Evolutionary conservation across 441 rosid species (phyloP).

Genomic region (Breynia disticha): DNA sequence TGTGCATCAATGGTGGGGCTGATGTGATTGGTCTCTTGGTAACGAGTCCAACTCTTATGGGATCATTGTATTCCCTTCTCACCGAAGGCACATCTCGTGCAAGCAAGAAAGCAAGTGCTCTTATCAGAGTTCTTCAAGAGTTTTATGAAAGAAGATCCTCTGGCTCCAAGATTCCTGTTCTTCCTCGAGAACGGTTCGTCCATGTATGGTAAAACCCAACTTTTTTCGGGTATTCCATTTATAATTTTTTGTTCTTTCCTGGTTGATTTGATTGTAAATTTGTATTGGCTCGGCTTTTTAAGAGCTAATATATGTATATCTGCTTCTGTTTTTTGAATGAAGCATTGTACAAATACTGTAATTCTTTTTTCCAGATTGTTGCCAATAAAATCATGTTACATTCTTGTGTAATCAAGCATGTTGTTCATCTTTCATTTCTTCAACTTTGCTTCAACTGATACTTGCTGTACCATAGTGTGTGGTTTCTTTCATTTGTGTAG

Average conservation of each 20-base stretch:
- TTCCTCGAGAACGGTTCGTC: constrained; percentile 39
- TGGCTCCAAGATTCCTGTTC: constrained; percentile 20
- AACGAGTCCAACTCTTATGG: constrained; percentile 50
- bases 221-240: constrained; percentile 24
- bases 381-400: constrained; percentile 4
- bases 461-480: not conserved
- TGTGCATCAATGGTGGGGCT: constrained; percentile 55
- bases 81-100: constrained; percentile 57
- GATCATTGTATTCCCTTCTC: constrained; percentile 51
- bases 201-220: constrained; percentile 45
- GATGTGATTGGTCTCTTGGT: constrained; percentile 42
- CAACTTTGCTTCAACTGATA: not conserved
- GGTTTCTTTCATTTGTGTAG: constrained; percentile 11
- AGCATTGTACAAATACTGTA: constrained; percentile 23
- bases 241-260: constrained; percentile 7
- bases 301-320: constrained; percentile 28
- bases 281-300: constrained; percentile 32
- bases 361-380: constrained; percentile 11
- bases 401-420: constrained; percentile 2
- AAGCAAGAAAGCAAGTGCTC: constrained; percentile 62
- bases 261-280: constrained; percentile 3
- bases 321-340: constrained; percentile 32
- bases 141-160: constrained; percentile 45
- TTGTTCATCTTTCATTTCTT: not conserved
- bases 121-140: constrained; percentile 56